A percentile compares a stretch with the other conserved stretches of the same genome.
These are phyloP conservation scores for Sarocladium strictum DNA, from an alignment of 2,329 filamentous ascomycete species.

Conservation along the genomic window DNA sequence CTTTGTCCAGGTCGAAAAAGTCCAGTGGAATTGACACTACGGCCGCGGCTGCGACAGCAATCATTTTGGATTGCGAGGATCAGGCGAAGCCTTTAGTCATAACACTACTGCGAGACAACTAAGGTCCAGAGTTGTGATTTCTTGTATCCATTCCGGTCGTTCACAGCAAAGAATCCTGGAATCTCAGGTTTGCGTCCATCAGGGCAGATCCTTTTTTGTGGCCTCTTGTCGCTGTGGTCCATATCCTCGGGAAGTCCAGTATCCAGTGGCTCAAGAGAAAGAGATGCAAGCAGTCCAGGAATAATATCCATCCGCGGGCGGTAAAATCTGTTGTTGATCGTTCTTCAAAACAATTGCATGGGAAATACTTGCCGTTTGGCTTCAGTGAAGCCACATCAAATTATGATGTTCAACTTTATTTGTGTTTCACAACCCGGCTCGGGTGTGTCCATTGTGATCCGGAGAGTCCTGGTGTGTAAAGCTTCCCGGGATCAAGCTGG, in stretches of 20 bases:
- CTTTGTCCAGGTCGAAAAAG: not conserved
- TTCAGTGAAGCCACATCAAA: conserved; percentile 5
- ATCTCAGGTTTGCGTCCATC: not conserved
- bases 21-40: conserved; percentile 5
- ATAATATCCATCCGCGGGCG: not conserved
- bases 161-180: not conserved
- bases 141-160: not conserved
- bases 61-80: conserved; percentile 9
- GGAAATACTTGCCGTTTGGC: conserved; percentile 8
- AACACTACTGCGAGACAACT: conserved; percentile 2
- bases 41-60: conserved; percentile 7
- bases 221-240: not conserved
- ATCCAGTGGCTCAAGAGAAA: conserved; percentile 5
- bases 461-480: not conserved
- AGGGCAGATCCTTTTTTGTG: not conserved
- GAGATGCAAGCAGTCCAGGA: conserved; percentile 8
- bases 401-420: not conserved
- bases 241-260: not conserved
- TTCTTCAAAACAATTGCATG: not conserved
- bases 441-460: conserved; percentile 1
- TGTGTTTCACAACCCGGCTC: conserved; percentile 7
- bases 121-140: conserved; percentile 4
- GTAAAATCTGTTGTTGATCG: conserved; percentile 1
- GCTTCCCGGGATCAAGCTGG: not conserved
- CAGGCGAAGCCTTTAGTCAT: not conserved